These are phyloP conservation scores for Solanum gracilifrons DNA, from an alignment of 257 asterid genomes.

Conservation along the genomic window DNA sequence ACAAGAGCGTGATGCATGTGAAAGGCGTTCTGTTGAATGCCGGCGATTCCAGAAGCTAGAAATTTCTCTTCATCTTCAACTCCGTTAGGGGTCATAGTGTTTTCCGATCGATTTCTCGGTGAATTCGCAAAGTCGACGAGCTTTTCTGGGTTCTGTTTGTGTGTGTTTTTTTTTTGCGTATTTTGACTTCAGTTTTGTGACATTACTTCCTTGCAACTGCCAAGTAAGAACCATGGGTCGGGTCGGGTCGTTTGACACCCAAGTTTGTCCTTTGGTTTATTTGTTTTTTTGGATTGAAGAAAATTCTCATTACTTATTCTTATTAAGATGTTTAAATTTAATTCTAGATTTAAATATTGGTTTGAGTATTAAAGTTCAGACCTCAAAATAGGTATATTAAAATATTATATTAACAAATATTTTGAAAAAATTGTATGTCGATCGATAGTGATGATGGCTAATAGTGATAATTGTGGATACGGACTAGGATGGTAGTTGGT, in stretches of 20 bases:
- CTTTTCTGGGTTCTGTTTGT: neutral
- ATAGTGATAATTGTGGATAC: neutral
- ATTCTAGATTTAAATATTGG: neutral
- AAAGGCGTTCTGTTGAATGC: conserved; percentile 95
- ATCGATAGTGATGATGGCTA: neutral
- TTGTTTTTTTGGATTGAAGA: neutral
- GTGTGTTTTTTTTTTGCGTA: neutral
- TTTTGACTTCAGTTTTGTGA: neutral
- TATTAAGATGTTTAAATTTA: neutral
- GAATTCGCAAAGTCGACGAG: neutral
- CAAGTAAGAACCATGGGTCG: neutral
- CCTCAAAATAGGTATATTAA: neutral
- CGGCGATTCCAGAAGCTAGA: conserved; percentile 93
- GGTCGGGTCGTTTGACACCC: neutral
- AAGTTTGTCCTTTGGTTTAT: neutral
- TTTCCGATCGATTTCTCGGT: neutral
- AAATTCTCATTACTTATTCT: neutral
- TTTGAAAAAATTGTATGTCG: too few relatives aligned
- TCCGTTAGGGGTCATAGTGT: conserved; percentile 55
- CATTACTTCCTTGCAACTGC: neutral
- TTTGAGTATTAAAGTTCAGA: neutral
- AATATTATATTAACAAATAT: too few relatives aligned
- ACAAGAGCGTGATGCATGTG: conserved; percentile 98
- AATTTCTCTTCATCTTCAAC: conserved; percentile 92
- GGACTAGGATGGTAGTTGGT: neutral